These are phyloP conservation scores for Chrysanthemum lavandulifolium DNA, from an alignment of 129 eudicot genomes.

Conservation along the genomic window DNA sequence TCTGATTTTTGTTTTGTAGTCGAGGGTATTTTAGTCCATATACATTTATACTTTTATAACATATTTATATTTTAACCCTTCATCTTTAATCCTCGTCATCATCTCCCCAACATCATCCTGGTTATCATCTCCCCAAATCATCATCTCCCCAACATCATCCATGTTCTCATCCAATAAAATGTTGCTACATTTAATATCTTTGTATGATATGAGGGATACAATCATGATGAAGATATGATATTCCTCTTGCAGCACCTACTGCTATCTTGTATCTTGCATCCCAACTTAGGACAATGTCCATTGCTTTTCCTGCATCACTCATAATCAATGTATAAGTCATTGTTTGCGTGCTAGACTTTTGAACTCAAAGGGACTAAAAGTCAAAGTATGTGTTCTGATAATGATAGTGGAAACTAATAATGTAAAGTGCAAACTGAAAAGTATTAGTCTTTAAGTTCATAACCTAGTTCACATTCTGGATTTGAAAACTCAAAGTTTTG, in stretches of 20 bases:
- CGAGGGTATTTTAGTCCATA: too few species aligned
- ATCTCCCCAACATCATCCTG: too few species aligned
- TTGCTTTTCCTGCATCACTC: slow-evolving; percentile 52
- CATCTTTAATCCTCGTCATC: too few species aligned
- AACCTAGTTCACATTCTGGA: background rate
- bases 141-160: slow-evolving; percentile 37
- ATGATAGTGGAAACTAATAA: background rate
- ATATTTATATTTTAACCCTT: too few species aligned
- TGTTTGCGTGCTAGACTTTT: slow-evolving; percentile 8
- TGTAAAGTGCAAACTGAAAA: background rate
- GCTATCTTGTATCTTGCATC: slow-evolving; percentile 86
- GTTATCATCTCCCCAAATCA: too few species aligned
- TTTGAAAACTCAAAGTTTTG: too few species aligned
- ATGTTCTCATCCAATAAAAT: slow-evolving; percentile 77
- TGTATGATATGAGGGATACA: slow-evolving; percentile 94
- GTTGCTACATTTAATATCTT: slow-evolving; percentile 93
- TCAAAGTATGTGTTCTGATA: background rate
- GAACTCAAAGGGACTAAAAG: background rate
- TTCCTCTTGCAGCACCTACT: slow-evolving; percentile 90
- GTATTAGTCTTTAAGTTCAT: background rate
- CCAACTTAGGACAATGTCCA: slow-evolving; percentile 62
- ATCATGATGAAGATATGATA: slow-evolving; percentile 93
- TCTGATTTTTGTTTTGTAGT: too few species aligned
- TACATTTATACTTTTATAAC: too few species aligned
- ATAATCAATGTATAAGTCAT: slow-evolving; percentile 6